Percentiles rank a stretch among this genome's conserved stretches.
These are phyloP conservation scores for Colletotrichum destructivum DNA, from an alignment of 2,329 filamentous ascomycete genomes.

Conservation along the genomic window DNA sequence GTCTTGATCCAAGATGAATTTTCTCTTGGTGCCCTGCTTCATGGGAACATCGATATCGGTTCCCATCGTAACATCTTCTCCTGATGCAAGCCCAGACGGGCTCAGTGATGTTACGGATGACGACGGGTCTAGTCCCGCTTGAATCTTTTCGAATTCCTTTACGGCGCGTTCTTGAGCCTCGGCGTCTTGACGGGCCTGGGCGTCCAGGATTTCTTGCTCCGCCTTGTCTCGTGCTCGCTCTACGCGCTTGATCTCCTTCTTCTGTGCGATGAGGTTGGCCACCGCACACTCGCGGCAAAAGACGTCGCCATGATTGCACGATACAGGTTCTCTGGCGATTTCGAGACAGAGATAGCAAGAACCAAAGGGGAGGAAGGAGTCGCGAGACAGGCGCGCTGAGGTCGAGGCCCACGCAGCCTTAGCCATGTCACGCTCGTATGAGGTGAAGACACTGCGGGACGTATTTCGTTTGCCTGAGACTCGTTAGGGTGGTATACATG, in stretches of 20 bases:
- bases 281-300: conserved; percentile 97
- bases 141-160: conserved; percentile 86
- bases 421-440: conserved; percentile 88
- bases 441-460: conserved; percentile 92
- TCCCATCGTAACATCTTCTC: background rate
- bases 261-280: conserved; percentile 89
- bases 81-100: background rate
- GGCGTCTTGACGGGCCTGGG: conserved; percentile 72
- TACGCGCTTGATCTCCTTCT: conserved; percentile 89
- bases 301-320: conserved; percentile 87
- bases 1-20: conserved; percentile 84
- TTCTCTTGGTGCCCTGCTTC: conserved; percentile 71
- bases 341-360: conserved; percentile 91
- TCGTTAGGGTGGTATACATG: conserved; percentile 4
- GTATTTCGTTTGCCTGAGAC: conserved; percentile 85
- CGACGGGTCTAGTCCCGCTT: conserved; percentile 74
- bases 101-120: background rate
- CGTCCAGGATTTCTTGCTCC: conserved; percentile 74
- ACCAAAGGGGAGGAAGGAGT: conserved; percentile 93
- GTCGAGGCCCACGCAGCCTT: conserved; percentile 86
- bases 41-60: conserved; percentile 6
- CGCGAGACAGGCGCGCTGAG: conserved; percentile 86
- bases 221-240: conserved; percentile 77
- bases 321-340: conserved; percentile 84
- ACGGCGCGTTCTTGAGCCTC: conserved; percentile 81